A percentile compares a stretch with the other conserved stretches of the same genome.
These are phyloP conservation scores for Nephelium lappaceum DNA, from an alignment of 345 rosid genomes.

Conservation along the genomic window DNA sequence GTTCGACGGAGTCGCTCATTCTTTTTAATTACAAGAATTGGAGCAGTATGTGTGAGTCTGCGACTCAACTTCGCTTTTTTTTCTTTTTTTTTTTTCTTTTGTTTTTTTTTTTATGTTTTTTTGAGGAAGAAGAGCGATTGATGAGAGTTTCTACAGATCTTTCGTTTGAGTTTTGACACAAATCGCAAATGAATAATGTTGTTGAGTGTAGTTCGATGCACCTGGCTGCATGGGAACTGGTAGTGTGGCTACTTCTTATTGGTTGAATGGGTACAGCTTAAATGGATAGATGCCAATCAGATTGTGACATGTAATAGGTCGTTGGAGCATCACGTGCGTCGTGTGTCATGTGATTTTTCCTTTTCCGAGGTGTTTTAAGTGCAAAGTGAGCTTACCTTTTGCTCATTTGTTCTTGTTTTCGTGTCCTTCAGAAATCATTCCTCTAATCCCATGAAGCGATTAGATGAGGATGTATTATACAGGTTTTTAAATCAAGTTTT, in stretches of 20 bases:
- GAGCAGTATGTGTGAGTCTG: conserved; percentile 5
- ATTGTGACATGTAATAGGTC: neutral
- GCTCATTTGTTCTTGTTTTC: too few relatives aligned
- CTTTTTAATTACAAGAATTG: conserved; percentile 1
- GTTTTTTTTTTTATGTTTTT: neutral
- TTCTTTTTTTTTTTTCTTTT: neutral
- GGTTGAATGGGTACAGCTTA: neutral
- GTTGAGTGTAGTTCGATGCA: neutral
- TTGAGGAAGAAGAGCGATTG: conserved; percentile 27
- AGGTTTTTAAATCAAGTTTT: too few relatives aligned
- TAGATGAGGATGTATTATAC: too few relatives aligned
- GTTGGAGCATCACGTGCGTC: conserved; percentile 4
- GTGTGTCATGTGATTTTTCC: neutral
- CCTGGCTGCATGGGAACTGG: neutral
- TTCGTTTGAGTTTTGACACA: neutral
- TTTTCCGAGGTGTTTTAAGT: neutral
- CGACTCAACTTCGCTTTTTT: neutral
- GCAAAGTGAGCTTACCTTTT: neutral
- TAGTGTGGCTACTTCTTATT: conserved; percentile 7
- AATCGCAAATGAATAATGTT: conserved; percentile 21
- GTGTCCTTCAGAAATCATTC: neutral
- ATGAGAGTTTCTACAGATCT: conserved; percentile 39
- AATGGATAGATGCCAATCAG: neutral
- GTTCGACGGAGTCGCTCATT: conserved; percentile 64
- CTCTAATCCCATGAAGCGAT: too few relatives aligned